Evolutionary conservation across 805 yeast genomes (phyloP), one percentile per base, ranked within the genome.

Genomic region (Candida vaughaniae): DNA sequence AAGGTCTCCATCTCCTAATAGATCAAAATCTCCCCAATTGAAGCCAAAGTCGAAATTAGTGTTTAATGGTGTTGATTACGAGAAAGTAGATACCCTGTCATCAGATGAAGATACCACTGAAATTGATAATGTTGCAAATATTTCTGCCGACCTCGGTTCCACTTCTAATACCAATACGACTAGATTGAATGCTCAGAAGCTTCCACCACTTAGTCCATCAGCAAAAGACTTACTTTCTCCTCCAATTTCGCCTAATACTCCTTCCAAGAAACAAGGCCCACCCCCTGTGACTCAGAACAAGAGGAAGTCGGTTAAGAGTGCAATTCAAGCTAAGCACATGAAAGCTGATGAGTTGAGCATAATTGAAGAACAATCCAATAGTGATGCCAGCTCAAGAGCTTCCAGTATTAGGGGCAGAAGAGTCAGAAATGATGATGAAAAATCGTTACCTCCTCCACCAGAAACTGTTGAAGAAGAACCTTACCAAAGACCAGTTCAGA

Each of bases 301-400:
- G 9, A 42, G 58, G 14, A 61, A 58, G 33, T 48, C 60, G 8
- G 54, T 52, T 35, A 59, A 53, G 33, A 42, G 52, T 6, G 49
- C 45, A 2, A 35, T 48, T 12, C 51, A 47, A 28, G 42, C 53
- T 8, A 48, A 48, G 14, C 20, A 45, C 1, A 35, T 54, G 34
- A 53, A 59, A 1, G 51, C 45, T 12, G 72, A 67, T 43, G 70
- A 59, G 30, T 56, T 69, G 34, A 69, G 74, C 45, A 58, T 67
- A 28, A 68, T 69, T 14, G 72, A 68, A 44, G 74, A 69, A 38
- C 60, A 52, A 20, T 59, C 69, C 2, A 48, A 49, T 20, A 42
- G 45, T 20, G 47, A 39, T 19, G 55, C 47, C 3, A 51, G 56
- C 33, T 62, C 70, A 4, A 52, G 71, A 40, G 36, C 41, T 6